Conservation (phyloP, 768 basidiomycete genomes). For the Cyclocybe aegerita region DNA sequence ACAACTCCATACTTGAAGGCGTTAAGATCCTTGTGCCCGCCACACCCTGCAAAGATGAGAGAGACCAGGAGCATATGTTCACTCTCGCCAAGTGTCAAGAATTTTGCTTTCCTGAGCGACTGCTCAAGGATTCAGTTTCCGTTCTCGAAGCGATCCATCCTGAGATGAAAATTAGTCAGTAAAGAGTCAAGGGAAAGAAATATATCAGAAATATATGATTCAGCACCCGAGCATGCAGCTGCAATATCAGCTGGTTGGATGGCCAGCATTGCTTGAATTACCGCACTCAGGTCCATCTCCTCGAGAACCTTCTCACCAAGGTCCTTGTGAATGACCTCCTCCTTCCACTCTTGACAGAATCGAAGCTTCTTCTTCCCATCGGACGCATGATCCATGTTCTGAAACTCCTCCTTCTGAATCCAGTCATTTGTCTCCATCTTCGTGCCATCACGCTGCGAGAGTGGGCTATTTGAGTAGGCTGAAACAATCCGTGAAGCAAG, state of each 20-base stretch:
- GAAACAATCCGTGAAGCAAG: conserved; percentile 5
- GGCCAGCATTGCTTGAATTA: too few species aligned
- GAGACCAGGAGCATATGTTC: conserved; percentile 12
- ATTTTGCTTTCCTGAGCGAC: too few species aligned
- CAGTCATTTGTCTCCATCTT: conserved; percentile 15
- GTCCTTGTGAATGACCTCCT: conserved; percentile 7
- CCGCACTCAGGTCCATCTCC: conserved; percentile 18
- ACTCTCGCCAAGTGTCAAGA: conserved; percentile 5
- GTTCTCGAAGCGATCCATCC: too few species aligned
- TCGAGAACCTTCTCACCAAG: conserved; percentile 26
- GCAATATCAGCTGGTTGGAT: too few species aligned
- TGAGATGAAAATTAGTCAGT: too few species aligned
- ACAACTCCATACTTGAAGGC: conserved; percentile 20
- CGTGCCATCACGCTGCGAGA: conserved; percentile 5
- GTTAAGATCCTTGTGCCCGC: conserved; percentile 32
- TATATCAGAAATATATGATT: too few species aligned
- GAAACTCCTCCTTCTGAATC: conserved; percentile 15
- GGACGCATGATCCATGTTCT: conserved; percentile 25
- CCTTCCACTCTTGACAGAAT: conserved; percentile 10
- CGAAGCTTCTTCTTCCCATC: conserved; percentile 26
- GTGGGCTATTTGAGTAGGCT: conserved; percentile 19
- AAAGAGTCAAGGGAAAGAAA: too few species aligned
- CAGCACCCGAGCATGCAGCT: too few species aligned
- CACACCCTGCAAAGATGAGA: conserved; percentile 26
- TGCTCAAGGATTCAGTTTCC: too few species aligned